These are phyloP conservation scores for Karstenula rhodostoma DNA, from an alignment of 2,329 filamentous ascomycete species.

Conservation along the genomic window DNA sequence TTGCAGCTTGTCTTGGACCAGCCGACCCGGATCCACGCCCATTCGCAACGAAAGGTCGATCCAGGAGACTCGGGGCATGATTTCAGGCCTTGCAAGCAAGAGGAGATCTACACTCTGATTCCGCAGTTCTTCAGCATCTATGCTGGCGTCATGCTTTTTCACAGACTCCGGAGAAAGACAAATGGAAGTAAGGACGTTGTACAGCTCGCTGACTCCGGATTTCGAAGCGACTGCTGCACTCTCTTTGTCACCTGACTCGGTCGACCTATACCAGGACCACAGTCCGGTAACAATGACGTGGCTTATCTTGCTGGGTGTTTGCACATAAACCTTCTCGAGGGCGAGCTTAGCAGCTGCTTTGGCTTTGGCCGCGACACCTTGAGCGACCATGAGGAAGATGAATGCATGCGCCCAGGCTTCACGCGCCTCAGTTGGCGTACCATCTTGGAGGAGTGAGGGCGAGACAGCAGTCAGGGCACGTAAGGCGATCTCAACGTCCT, in stretches of 20 bases:
- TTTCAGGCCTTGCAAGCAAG: conserved; percentile 77
- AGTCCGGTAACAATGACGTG: conserved; percentile 73
- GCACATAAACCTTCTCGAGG: conserved; percentile 71
- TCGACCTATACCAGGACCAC: conserved; percentile 78
- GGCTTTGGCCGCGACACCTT: conserved; percentile 66
- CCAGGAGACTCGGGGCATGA: conserved; percentile 84
- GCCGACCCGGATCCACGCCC: conserved; percentile 80
- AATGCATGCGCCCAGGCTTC: conserved; percentile 84
- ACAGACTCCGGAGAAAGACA: conserved; percentile 66
- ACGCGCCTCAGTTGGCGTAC: conserved; percentile 56
- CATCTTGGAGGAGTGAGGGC: conserved; percentile 60
- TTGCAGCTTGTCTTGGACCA: conserved; percentile 71
- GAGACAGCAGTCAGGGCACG: conserved; percentile 73
- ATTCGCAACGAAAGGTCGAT: conserved; percentile 85
- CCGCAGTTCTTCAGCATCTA: conserved; percentile 64
- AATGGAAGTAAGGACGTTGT: conserved; percentile 67
- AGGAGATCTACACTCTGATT: conserved; percentile 78
- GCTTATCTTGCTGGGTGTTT: conserved; percentile 66
- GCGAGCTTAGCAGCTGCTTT: conserved; percentile 69
- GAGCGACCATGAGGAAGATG: conserved; percentile 77
- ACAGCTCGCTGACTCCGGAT: conserved; percentile 69
- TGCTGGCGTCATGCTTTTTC: conserved; percentile 51
- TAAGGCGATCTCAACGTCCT: conserved; percentile 81
- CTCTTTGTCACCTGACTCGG: conserved; percentile 79
- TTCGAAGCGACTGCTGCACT: conserved; percentile 72